Conservation (phyloP, 148 eudicot genomes). For the Vaccinium corymbosum region DNA sequence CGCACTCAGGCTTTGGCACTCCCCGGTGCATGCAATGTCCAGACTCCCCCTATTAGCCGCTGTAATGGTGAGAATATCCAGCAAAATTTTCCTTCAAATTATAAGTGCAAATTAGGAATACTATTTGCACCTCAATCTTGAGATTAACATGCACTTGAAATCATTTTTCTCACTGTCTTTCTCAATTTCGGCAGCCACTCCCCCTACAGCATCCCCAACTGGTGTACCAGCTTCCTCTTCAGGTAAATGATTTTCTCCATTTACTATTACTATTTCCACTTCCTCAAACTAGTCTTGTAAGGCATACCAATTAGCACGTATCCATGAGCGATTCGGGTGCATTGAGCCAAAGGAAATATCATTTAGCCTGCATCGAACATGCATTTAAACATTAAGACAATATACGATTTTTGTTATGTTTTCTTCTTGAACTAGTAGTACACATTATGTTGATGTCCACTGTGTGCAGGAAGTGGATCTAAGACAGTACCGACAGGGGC, state of each 20-base stretch:
- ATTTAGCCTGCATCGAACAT: not conserved
- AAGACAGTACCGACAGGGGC: slow-evolving; percentile 3
- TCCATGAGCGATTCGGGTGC: not conserved
- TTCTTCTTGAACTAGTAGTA: not conserved
- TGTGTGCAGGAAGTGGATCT: not conserved
- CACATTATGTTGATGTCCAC: not conserved
- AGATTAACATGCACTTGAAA: not conserved
- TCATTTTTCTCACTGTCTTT: not conserved
- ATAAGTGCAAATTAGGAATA: not conserved
- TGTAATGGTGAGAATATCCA: slow-evolving; percentile 35
- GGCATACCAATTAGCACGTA: not conserved
- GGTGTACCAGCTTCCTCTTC: slow-evolving; percentile 5
- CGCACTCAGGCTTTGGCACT: slow-evolving; percentile 45
- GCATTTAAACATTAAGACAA: not conserved
- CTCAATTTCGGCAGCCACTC: slow-evolving; percentile 6
- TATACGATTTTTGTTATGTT: not conserved
- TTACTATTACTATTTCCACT: not conserved
- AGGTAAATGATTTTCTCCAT: not conserved
- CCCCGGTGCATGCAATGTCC: slow-evolving; percentile 47
- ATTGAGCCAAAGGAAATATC: not conserved
- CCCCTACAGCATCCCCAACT: slow-evolving; percentile 15
- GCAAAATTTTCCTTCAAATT: not conserved
- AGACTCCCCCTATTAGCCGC: slow-evolving; percentile 41
- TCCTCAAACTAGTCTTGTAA: not conserved
- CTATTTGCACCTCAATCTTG: slow-evolving; percentile 7